Evolutionary conservation across 495 filamentous ascomycete species (phyloP).

Genomic region (Neurospora sp.): DNA sequence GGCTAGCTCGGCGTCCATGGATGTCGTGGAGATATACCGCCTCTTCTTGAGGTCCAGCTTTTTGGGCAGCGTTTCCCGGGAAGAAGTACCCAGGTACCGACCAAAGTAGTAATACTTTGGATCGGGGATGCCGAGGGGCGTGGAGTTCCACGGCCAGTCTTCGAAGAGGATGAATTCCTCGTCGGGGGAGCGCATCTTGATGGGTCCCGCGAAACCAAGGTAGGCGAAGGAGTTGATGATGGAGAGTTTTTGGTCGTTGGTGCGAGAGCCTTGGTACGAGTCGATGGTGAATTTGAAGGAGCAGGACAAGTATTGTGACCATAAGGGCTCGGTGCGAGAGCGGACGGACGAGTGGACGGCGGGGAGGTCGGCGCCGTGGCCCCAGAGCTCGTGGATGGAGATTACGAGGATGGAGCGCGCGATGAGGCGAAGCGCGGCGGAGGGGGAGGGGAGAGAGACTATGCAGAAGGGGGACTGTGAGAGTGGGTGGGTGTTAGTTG

Average conservation of each 20-base stretch:
- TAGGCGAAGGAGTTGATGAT: slow-evolving; percentile 79
- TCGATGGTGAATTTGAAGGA: slow-evolving; percentile 82
- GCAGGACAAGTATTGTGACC: slow-evolving; percentile 47
- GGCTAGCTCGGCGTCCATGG: slow-evolving; percentile 90
- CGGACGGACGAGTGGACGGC: slow-evolving; percentile 57
- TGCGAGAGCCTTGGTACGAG: slow-evolving; percentile 60
- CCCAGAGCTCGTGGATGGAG: slow-evolving; percentile 85
- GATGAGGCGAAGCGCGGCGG: slow-evolving; percentile 55
- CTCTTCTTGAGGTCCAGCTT: slow-evolving; percentile 88
- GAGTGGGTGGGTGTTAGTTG: not conserved
- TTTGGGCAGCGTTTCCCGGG: slow-evolving; percentile 48
- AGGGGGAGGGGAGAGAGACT: slow-evolving; percentile 54
- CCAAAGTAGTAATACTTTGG: slow-evolving; percentile 62
- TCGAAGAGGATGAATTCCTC: slow-evolving; percentile 71
- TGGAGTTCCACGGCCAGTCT: slow-evolving; percentile 51
- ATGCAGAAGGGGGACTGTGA: slow-evolving; percentile 79
- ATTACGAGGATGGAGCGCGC: slow-evolving; percentile 68
- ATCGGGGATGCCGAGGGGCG: slow-evolving; percentile 28
- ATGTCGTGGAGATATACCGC: slow-evolving; percentile 85
- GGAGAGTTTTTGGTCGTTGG: slow-evolving; percentile 42
- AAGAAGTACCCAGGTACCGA: slow-evolving; percentile 52
- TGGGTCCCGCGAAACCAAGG: slow-evolving; percentile 63
- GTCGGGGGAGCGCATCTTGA: slow-evolving; percentile 61
- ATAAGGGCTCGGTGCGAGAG: slow-evolving; percentile 45
- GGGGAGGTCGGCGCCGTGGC: slow-evolving; percentile 53